These are phyloP conservation scores for Thermomucor indicae-seudaticae DNA, from an alignment of 371 early-diverging fungal genomes.

Conservation along the genomic window DNA sequence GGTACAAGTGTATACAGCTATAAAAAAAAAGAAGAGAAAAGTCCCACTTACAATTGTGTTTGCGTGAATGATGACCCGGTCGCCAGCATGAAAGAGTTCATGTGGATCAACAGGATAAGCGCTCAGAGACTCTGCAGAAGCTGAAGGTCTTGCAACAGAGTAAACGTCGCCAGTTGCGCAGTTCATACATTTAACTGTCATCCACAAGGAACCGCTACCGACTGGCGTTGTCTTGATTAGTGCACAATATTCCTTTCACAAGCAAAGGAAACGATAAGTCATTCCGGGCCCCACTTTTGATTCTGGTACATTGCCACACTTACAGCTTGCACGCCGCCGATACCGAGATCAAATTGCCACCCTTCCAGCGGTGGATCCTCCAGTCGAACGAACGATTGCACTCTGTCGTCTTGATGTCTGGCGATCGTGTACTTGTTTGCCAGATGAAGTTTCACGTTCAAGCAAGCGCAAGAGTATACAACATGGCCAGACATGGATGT, in stretches of 20 bases:
- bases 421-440: conserved; percentile 26
- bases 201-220: conserved; percentile 11
- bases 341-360: conserved; percentile 34
- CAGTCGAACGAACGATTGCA: conserved; percentile 7
- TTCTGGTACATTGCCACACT: too few relatives aligned
- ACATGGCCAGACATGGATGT: conserved; percentile 32
- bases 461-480: conserved; percentile 37
- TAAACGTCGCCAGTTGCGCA: conserved; percentile 30
- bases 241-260: conserved; percentile 11
- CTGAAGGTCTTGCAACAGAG: conserved; percentile 15
- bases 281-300: not conserved
- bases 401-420: conserved; percentile 23
- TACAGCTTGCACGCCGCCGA: conserved; percentile 36
- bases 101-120: conserved; percentile 9
- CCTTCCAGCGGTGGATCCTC: conserved; percentile 23
- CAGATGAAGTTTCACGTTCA: conserved; percentile 37
- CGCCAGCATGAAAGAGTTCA: conserved; percentile 10
- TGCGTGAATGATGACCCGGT: conserved; percentile 15
- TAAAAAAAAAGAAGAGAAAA: not conserved
- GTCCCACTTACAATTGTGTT: conserved; percentile 9
- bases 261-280: not conserved
- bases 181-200: conserved; percentile 29
- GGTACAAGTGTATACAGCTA: too few relatives aligned
- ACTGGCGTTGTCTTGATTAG: conserved; percentile 9
- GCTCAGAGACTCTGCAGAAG: not conserved